A percentile compares a stretch with the other conserved stretches of the same genome.
Evolutionary conservation across 2,329 filamentous ascomycete genomes (phyloP).

Genomic region (Claviceps sorghi): DNA sequence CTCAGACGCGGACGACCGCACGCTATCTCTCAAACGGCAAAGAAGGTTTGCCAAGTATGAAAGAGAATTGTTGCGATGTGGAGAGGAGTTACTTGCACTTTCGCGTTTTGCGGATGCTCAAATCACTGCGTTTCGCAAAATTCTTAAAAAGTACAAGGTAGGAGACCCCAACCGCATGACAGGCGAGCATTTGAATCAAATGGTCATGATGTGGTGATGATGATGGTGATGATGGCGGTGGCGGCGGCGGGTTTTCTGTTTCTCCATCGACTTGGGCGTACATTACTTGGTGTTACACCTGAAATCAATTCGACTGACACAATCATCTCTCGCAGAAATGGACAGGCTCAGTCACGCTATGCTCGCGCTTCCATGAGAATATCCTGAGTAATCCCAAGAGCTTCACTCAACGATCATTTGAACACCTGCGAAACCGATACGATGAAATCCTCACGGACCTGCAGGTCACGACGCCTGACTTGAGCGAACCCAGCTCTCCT

Average conservation of each 20-base stretch:
- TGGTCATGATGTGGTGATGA: background rate
- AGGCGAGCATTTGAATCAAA: background rate
- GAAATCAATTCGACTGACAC: background rate
- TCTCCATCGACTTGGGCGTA: background rate
- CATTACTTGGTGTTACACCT: background rate
- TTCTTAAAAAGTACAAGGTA: slow-evolving; percentile 69
- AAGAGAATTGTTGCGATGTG: slow-evolving; percentile 39
- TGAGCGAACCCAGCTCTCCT: slow-evolving; percentile 26
- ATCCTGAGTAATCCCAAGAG: slow-evolving; percentile 53
- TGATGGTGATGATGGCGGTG: background rate
- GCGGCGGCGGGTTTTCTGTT: background rate
- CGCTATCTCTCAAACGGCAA: slow-evolving; percentile 30
- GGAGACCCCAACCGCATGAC: background rate
- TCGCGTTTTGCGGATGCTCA: slow-evolving; percentile 62
- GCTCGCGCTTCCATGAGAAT: slow-evolving; percentile 50
- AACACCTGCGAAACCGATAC: slow-evolving; percentile 33
- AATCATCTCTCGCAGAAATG: slow-evolving; percentile 45
- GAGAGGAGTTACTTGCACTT: slow-evolving; percentile 56
- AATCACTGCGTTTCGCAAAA: slow-evolving; percentile 62
- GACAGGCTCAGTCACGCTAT: slow-evolving; percentile 57
- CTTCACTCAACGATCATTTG: slow-evolving; percentile 55
- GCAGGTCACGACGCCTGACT: slow-evolving; percentile 27
- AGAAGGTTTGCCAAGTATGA: slow-evolving; percentile 40
- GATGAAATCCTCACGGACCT: slow-evolving; percentile 34
- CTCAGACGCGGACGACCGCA: slow-evolving; percentile 18